phyloP scores from a whole-genome alignment of 139 green algal species.

The Picochlorum sp. region DNA sequence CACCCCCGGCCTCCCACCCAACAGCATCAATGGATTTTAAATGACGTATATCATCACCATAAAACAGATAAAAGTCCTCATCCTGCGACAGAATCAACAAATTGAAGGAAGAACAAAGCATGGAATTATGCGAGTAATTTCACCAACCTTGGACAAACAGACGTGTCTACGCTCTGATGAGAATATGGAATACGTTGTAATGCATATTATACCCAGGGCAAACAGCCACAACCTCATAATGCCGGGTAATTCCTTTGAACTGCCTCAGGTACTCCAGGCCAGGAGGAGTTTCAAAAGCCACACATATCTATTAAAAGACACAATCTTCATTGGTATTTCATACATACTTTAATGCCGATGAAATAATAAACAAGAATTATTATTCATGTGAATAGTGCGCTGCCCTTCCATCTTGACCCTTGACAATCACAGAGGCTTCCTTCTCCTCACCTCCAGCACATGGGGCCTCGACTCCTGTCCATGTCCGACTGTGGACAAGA shows the following conservation, averaged over 20 bases:
- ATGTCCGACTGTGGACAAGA: slow-evolving; percentile 49
- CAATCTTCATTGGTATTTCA: not conserved
- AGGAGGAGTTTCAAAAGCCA: too few relatives aligned
- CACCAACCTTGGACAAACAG: not conserved
- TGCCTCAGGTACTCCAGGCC: too few relatives aligned
- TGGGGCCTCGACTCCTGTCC: slow-evolving; percentile 63
- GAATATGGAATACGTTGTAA: too few relatives aligned
- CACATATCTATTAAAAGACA: not conserved
- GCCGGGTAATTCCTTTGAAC: too few relatives aligned
- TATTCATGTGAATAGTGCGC: slow-evolving; percentile 35
- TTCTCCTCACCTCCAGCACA: slow-evolving; percentile 30
- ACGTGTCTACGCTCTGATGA: too few relatives aligned
- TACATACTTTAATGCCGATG: not conserved
- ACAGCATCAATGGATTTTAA: slow-evolving; percentile 16
- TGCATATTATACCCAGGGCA: too few relatives aligned
- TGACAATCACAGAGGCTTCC: slow-evolving; percentile 12
- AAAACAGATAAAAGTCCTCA: slow-evolving; percentile 10
- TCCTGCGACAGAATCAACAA: not conserved
- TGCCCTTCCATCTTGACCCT: slow-evolving; percentile 39
- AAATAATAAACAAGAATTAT: not conserved
- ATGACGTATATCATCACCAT: slow-evolving; percentile 1
- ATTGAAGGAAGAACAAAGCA: not conserved
- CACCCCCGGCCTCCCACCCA: not conserved
- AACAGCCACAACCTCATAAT: too few relatives aligned
- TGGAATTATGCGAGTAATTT: not conserved